Conservation (phyloP, 2,329 filamentous ascomycete species). For the Pyricularia grisea region DNA sequence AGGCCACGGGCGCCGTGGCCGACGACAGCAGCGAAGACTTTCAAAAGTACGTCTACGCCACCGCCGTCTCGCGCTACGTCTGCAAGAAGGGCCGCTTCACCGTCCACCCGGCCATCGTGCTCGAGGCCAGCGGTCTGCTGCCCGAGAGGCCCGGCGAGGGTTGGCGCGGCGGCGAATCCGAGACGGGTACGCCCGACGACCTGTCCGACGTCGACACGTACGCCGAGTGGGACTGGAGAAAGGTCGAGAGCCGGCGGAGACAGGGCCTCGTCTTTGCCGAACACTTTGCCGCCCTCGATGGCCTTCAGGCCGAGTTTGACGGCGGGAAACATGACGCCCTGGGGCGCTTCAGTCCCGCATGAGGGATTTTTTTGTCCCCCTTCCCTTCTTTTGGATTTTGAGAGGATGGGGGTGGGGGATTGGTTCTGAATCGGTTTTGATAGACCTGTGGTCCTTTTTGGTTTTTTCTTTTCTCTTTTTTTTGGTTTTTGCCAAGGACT, state of each 20-base stretch:
- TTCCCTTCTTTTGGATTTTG: not conserved
- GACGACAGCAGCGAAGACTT: constrained; percentile 34
- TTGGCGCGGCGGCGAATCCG: constrained; percentile 38
- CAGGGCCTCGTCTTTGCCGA: constrained; percentile 44
- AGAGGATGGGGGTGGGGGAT: not conserved
- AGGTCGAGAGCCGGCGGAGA: constrained; percentile 43
- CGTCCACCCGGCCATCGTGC: constrained; percentile 68
- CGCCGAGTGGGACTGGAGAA: constrained; percentile 47
- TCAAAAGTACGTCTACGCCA: constrained; percentile 59
- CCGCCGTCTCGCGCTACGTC: constrained; percentile 70
- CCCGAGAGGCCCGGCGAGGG: constrained; percentile 61
- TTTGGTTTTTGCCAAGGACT: no score
- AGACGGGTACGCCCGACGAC: constrained; percentile 4
- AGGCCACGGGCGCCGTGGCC: constrained; percentile 22
- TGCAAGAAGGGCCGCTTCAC: constrained; percentile 77
- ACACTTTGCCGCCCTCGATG: constrained; percentile 49
- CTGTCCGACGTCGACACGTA: constrained; percentile 26
- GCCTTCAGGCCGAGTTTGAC: constrained; percentile 40
- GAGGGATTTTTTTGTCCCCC: not conserved
- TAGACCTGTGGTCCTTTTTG: not conserved
- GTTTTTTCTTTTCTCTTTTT: no score
- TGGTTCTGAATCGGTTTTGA: not conserved
- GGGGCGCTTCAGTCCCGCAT: constrained; percentile 28
- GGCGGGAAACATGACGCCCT: constrained; percentile 42
- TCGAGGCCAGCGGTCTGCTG: constrained; percentile 63